Percentiles rank a stretch among this genome's conserved stretches.
Conservation (phyloP, 2,329 filamentous ascomycete genomes). For the Aspergillus spinulosporus region DNA sequence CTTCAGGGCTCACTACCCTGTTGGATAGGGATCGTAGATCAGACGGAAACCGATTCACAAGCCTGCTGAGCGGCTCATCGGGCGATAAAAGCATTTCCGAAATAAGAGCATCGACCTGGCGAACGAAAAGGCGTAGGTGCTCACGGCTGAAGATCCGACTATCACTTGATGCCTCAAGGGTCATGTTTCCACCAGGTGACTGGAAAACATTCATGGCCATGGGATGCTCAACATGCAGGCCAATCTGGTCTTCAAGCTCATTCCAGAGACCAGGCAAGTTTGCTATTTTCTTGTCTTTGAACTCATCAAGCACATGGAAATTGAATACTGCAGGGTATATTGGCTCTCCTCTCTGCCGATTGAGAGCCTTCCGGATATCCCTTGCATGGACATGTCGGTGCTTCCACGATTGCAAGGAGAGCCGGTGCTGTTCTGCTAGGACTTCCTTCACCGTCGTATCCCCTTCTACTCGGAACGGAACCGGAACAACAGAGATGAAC, state of each 20-base stretch:
- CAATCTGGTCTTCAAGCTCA: constrained; percentile 33
- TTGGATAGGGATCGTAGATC: constrained; percentile 28
- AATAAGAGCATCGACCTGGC: constrained; percentile 33
- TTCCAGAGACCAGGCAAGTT: constrained; percentile 25
- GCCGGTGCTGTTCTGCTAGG: constrained; percentile 26
- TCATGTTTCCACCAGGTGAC: constrained; percentile 20
- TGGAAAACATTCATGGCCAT: constrained; percentile 43
- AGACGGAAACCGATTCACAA: constrained; percentile 27
- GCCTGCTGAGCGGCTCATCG: constrained; percentile 26
- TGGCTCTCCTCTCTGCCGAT: constrained; percentile 26
- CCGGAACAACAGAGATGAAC: constrained; percentile 36
- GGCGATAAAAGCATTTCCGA: constrained; percentile 29
- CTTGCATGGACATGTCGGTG: constrained; percentile 34
- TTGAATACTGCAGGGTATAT: constrained; percentile 38
- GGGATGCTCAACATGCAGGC: constrained; percentile 43
- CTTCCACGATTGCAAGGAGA: constrained; percentile 29
- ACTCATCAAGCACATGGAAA: constrained; percentile 27
- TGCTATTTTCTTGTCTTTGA: background rate
- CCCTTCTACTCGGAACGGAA: constrained; percentile 32
- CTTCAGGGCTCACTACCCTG: constrained; percentile 20
- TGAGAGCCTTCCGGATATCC: constrained; percentile 31
- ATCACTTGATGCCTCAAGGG: constrained; percentile 30
- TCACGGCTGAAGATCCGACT: constrained; percentile 27
- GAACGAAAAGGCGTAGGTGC: constrained; percentile 31
- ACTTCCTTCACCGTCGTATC: constrained; percentile 25